Evolutionary conservation across 2,329 filamentous ascomycete genomes (phyloP).

Genomic region (Pyrenophora tritici-repentis): DNA sequence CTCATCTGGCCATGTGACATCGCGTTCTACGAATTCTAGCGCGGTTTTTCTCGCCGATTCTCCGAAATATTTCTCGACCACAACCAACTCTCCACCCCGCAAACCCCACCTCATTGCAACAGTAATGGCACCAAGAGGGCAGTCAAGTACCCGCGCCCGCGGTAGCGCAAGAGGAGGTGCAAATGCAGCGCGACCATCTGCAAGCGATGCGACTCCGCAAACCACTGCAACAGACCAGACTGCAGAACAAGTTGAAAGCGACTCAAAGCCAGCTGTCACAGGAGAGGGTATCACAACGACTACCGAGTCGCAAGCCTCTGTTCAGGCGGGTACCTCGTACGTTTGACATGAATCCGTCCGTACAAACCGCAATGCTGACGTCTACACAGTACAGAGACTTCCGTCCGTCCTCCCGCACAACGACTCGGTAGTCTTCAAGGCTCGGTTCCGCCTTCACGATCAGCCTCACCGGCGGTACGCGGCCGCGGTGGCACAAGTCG

Average conservation of each 20-base stretch:
- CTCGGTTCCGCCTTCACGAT: slow-evolving; percentile 35
- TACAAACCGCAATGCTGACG: slow-evolving; percentile 1
- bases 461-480: slow-evolving; percentile 37
- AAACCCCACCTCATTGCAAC: neutral
- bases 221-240: slow-evolving; percentile 13
- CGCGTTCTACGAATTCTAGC: slow-evolving; percentile 2
- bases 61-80: slow-evolving; percentile 23
- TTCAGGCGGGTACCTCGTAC: slow-evolving; percentile 21
- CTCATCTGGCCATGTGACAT: slow-evolving; percentile 14
- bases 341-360: neutral
- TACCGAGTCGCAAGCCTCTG: slow-evolving; percentile 17
- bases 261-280: slow-evolving; percentile 19
- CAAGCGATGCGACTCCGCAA: slow-evolving; percentile 21
- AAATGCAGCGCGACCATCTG: slow-evolving; percentile 12
- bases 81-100: slow-evolving; percentile 5
- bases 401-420: slow-evolving; percentile 29
- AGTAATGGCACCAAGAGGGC: slow-evolving; percentile 41
- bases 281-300: slow-evolving; percentile 18
- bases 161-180: slow-evolving; percentile 29
- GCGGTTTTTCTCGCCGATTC: slow-evolving; percentile 32
- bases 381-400: slow-evolving; percentile 18
- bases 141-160: slow-evolving; percentile 28
- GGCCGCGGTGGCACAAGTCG: slow-evolving; percentile 29
- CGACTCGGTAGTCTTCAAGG: slow-evolving; percentile 38
- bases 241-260: slow-evolving; percentile 23